A percentile compares a stretch with the other conserved stretches of the same genome.
These are phyloP conservation scores for Plenodomus lindquistii DNA, from an alignment of 2,329 filamentous ascomycete species.

Conservation along the genomic window DNA sequence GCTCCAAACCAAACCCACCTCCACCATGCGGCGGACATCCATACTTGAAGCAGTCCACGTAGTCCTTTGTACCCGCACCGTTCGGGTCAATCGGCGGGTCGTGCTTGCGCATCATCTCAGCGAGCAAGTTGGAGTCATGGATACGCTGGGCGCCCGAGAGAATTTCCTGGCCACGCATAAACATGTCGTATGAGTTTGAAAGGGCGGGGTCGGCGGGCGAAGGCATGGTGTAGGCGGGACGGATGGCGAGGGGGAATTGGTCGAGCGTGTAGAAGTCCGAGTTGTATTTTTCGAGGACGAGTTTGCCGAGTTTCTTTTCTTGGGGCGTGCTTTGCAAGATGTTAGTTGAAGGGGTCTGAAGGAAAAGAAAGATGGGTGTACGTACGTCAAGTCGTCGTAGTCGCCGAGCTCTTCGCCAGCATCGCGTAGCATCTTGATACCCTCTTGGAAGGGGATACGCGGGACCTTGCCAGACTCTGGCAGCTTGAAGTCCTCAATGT, in stretches of 20 bases:
- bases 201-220: slow-evolving; percentile 53
- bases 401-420: slow-evolving; percentile 76
- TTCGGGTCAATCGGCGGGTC: slow-evolving; percentile 61
- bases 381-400: slow-evolving; percentile 71
- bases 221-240: slow-evolving; percentile 91
- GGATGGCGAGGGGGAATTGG: slow-evolving; percentile 87
- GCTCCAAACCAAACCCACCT: slow-evolving; percentile 67
- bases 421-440: slow-evolving; percentile 74
- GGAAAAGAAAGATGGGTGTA: neutral
- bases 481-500: slow-evolving; percentile 76
- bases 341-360: slow-evolving; percentile 4
- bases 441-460: slow-evolving; percentile 76
- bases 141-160: slow-evolving; percentile 70
- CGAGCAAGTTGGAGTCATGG: slow-evolving; percentile 62
- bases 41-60: slow-evolving; percentile 66
- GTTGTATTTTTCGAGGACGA: slow-evolving; percentile 85
- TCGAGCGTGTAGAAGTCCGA: slow-evolving; percentile 97
- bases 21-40: slow-evolving; percentile 68
- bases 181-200: slow-evolving; percentile 69
- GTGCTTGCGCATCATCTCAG: slow-evolving; percentile 61
- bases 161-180: slow-evolving; percentile 72
- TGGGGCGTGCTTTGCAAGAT: slow-evolving; percentile 63
- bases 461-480: slow-evolving; percentile 75
- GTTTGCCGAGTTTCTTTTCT: slow-evolving; percentile 84
- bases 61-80: slow-evolving; percentile 64